phyloP scores from a whole-genome alignment of 306 rosid genomes.

The Cicer yamashitae region DNA sequence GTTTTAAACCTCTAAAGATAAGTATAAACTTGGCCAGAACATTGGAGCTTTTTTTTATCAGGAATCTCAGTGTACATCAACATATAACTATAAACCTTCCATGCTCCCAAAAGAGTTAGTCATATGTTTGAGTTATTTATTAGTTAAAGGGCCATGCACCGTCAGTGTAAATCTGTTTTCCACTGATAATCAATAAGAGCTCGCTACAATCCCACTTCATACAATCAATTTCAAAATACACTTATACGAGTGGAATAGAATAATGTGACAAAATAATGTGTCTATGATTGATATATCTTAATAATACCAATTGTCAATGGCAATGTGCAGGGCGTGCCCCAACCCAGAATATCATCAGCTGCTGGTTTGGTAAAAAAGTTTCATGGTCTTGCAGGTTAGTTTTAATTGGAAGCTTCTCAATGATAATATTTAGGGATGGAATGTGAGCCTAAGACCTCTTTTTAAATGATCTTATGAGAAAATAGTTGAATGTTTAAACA shows the following conservation, averaged over 20 bases:
- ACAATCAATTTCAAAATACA: too few species aligned
- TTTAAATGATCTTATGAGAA: slow-evolving; percentile 33
- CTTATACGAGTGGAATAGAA: too few species aligned
- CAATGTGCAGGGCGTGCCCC: slow-evolving; percentile 53
- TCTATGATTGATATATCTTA: not conserved
- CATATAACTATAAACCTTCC: not conserved
- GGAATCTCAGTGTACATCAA: not conserved
- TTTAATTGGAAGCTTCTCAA: slow-evolving; percentile 11
- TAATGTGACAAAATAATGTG: not conserved
- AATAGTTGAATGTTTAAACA: slow-evolving; percentile 23
- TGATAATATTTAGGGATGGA: slow-evolving; percentile 5
- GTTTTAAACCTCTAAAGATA: too few species aligned
- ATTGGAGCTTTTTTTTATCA: not conserved
- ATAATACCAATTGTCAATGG: not conserved
- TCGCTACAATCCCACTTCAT: too few species aligned
- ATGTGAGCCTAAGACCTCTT: not conserved
- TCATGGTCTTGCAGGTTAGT: slow-evolving; percentile 78
- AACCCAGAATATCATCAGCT: slow-evolving; percentile 62
- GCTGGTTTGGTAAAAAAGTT: slow-evolving; percentile 70
- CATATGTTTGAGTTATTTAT: slow-evolving; percentile 20
- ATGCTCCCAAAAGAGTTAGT: not conserved
- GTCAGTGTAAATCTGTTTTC: too few species aligned
- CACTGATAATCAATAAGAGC: too few species aligned
- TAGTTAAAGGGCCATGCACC: not conserved
- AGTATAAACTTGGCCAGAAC: not conserved